A percentile compares a stretch with the other conserved stretches of the same genome.
Evolutionary conservation across 2,329 filamentous ascomycete species (phyloP).

Genomic region (Myriosclerotinia duriaeana): DNA sequence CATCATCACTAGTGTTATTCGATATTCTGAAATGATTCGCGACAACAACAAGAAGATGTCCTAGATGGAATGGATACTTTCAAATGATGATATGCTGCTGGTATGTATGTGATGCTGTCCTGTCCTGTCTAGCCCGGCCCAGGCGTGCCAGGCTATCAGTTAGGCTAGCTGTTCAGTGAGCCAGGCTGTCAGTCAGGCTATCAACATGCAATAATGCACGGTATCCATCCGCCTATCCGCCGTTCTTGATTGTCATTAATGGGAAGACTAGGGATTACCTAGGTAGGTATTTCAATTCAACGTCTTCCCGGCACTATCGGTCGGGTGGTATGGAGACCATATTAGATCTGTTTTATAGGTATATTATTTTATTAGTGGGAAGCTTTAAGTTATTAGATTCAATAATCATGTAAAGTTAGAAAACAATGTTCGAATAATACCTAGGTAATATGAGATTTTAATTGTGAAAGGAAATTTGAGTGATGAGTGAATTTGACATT

Average conservation of each 20-base stretch:
- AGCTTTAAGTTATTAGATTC: too few species aligned
- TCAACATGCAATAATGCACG: background rate
- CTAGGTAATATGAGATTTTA: too few species aligned
- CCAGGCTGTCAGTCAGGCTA: conserved; percentile 2
- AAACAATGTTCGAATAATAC: too few species aligned
- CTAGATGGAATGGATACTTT: background rate
- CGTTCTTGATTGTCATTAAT: conserved; percentile 1
- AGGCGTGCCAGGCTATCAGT: too few species aligned
- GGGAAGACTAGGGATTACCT: background rate
- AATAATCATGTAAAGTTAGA: too few species aligned
- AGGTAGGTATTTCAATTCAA: too few species aligned
- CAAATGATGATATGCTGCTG: background rate
- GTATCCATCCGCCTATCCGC: too few species aligned
- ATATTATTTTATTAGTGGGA: too few species aligned
- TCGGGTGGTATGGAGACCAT: background rate
- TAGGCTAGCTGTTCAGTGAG: too few species aligned
- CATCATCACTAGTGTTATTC: background rate
- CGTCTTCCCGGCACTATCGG: background rate
- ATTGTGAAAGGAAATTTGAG: too few species aligned
- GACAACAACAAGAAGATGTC: background rate
- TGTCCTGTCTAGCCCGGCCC: background rate
- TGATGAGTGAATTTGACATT: too few species aligned
- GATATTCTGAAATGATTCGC: background rate
- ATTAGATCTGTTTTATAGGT: too few species aligned
- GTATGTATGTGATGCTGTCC: background rate